These are phyloP conservation scores for Spinacia oleracea DNA, from an alignment of 179 eudicot genomes.

Conservation along the genomic window DNA sequence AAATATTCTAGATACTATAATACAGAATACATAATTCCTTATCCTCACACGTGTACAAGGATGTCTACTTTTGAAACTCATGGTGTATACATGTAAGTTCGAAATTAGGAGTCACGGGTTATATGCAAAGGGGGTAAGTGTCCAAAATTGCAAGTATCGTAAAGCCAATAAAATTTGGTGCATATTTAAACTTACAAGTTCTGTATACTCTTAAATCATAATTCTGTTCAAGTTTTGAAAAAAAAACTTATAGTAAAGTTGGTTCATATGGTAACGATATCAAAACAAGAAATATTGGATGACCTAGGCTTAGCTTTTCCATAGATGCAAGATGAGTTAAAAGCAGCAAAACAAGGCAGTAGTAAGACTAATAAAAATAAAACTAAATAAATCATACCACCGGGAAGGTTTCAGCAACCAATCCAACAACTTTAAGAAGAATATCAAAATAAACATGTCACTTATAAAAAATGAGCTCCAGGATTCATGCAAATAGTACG, in stretches of 20 bases:
- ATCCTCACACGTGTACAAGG: neutral
- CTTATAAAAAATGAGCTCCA: slow-evolving; percentile 15
- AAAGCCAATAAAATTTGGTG: neutral
- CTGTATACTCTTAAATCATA: too few species aligned
- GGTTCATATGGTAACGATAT: too few species aligned
- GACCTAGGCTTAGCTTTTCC: neutral
- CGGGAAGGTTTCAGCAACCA: slow-evolving; percentile 19
- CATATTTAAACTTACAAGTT: neutral
- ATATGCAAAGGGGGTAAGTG: neutral
- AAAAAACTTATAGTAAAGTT: neutral
- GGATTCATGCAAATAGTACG: neutral
- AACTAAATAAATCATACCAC: slow-evolving; percentile 9
- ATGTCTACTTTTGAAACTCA: too few species aligned
- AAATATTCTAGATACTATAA: neutral
- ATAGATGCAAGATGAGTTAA: neutral
- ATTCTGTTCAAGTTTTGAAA: neutral
- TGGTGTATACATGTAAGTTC: neutral
- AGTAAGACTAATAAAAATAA: neutral
- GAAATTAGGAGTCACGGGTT: neutral
- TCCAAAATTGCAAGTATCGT: neutral
- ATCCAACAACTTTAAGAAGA: slow-evolving; percentile 16
- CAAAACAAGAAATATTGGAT: neutral
- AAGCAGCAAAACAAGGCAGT: slow-evolving; percentile 10
- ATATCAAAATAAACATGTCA: neutral
- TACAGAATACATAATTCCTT: neutral